Percentiles rank a stretch among this genome's conserved stretches.
These are phyloP conservation scores for Naegleria lovaniensis DNA, from an alignment of 208 protist genomes.

Conservation along the genomic window DNA sequence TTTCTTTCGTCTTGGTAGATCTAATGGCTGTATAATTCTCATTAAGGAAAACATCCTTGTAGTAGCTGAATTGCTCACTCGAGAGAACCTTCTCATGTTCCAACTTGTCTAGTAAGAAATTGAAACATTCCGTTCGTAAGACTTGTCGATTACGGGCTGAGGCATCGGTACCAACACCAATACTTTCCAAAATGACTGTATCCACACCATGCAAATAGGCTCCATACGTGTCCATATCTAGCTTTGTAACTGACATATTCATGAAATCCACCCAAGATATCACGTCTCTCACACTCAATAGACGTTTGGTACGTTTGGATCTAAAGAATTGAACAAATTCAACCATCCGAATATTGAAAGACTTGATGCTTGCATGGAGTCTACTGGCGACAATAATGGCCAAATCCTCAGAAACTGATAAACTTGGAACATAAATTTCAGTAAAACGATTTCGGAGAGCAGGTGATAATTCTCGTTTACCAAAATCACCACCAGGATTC, in stretches of 20 bases:
- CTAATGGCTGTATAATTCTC: neutral
- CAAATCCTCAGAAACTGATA: slow-evolving; percentile 80
- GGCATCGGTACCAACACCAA: slow-evolving; percentile 74
- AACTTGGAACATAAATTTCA: slow-evolving; percentile 95
- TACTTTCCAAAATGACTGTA: slow-evolving; percentile 88
- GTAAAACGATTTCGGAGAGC: slow-evolving; percentile 99
- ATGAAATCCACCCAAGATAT: slow-evolving; percentile 91
- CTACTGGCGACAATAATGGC: slow-evolving; percentile 74
- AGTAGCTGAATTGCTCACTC: neutral
- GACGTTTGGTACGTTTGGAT: slow-evolving; percentile 33
- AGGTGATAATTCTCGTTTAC: slow-evolving; percentile 99
- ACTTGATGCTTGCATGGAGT: slow-evolving; percentile 36
- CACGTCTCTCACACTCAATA: slow-evolving; percentile 86
- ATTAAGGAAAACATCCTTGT: neutral
- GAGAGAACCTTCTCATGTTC: neutral
- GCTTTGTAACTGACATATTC: slow-evolving; percentile 33
- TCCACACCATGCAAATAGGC: slow-evolving; percentile 90
- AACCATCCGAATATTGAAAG: slow-evolving; percentile 46
- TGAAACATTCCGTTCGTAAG: slow-evolving; percentile 16
- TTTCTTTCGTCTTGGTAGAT: neutral
- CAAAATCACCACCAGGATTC: slow-evolving; percentile 99
- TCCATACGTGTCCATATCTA: slow-evolving; percentile 31
- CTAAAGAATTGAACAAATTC: slow-evolving; percentile 54
- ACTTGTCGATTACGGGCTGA: slow-evolving; percentile 7
- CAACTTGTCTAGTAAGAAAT: slow-evolving; percentile 28